A percentile compares a stretch with the other conserved stretches of the same genome.
phyloP scores from a whole-genome alignment of 176 grass and related monocot species.

The Raddia guianensis region DNA sequence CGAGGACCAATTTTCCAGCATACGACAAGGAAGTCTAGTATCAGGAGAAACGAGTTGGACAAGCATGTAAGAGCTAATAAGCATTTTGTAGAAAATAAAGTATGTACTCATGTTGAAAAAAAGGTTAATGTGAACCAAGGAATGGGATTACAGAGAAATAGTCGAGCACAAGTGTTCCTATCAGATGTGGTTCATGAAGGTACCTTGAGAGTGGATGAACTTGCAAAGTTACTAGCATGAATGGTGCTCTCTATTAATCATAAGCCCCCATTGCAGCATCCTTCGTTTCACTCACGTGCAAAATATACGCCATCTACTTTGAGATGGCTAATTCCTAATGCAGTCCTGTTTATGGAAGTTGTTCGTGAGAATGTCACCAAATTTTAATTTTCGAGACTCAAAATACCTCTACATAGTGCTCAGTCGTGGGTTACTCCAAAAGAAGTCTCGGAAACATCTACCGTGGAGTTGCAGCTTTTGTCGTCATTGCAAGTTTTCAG shows the following conservation, averaged over 20 bases:
- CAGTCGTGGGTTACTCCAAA: neutral
- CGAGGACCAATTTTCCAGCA: constrained; percentile 42
- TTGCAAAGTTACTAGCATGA: constrained; percentile 78
- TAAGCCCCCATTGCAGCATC: neutral
- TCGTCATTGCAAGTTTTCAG: neutral
- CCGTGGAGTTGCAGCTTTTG: neutral
- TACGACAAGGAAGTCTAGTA: too few relatives aligned
- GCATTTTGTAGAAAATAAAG: constrained; percentile 39
- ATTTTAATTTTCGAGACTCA: neutral
- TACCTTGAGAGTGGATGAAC: constrained; percentile 83
- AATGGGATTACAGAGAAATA: constrained; percentile 46
- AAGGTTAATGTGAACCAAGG: constrained; percentile 32
- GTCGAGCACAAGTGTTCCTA: constrained; percentile 44
- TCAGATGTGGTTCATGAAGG: constrained; percentile 68
- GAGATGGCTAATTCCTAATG: neutral
- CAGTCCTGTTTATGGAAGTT: neutral
- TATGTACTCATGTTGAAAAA: constrained; percentile 29
- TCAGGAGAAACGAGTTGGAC: constrained; percentile 17
- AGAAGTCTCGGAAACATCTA: neutral
- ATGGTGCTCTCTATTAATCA: constrained; percentile 8
- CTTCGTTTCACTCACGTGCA: neutral
- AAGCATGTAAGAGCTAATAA: constrained; percentile 35
- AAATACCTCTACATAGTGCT: neutral
- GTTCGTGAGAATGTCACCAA: too few relatives aligned
- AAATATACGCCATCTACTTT: neutral